These are phyloP conservation scores for Rutidosis leptorrhynchoides DNA, from an alignment of 129 eudicot species.

Conservation along the genomic window DNA sequence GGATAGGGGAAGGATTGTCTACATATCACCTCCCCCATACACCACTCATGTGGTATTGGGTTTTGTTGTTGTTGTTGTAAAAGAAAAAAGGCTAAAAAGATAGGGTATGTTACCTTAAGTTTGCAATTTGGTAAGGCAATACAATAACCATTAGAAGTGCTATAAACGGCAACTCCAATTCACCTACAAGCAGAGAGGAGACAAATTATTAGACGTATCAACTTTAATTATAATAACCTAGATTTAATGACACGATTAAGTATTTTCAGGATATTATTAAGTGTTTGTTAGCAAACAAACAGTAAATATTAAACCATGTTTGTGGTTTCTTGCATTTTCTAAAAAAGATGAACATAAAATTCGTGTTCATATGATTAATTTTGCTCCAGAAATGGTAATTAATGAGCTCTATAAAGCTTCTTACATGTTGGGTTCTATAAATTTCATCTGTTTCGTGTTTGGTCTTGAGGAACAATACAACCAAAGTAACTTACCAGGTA, in stretches of 20 bases:
- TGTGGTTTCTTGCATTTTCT: not conserved
- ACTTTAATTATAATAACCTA: not conserved
- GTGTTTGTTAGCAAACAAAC: not conserved
- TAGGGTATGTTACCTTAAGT: slow-evolving; percentile 55
- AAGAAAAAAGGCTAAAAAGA: not conserved
- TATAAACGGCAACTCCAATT: slow-evolving; percentile 85
- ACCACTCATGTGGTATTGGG: too few species aligned
- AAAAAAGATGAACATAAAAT: too few species aligned
- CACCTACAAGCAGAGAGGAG: slow-evolving; percentile 49
- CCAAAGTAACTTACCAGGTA: slow-evolving; percentile 61
- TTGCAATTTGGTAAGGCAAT: slow-evolving; percentile 64
- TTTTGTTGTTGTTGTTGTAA: too few species aligned
- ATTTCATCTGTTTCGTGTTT: not conserved
- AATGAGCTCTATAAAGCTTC: slow-evolving; percentile 14
- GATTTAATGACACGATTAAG: not conserved
- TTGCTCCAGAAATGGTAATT: not conserved
- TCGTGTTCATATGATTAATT: too few species aligned
- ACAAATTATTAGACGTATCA: not conserved
- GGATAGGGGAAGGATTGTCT: too few species aligned
- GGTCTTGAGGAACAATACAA: not conserved
- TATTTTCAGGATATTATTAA: not conserved
- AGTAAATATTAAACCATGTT: too few species aligned
- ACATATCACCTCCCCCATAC: too few species aligned
- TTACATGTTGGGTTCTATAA: not conserved
- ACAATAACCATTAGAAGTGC: slow-evolving; percentile 59